Conservation (phyloP, 495 filamentous ascomycete genomes). For the Hypomontagnella submonticulosa region DNA sequence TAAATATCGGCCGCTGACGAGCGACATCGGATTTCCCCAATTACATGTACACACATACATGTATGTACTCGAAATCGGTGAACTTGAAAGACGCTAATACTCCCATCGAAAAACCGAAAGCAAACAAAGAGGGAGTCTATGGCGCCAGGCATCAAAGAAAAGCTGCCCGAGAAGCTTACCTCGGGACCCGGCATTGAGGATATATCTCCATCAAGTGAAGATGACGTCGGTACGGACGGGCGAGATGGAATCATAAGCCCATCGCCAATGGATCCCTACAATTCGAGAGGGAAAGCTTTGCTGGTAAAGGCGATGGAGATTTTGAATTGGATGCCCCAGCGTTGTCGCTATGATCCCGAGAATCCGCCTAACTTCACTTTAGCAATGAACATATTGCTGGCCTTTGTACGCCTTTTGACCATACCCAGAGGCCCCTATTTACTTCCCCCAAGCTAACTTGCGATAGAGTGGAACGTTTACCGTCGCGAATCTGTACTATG, state of each 20-base stretch:
- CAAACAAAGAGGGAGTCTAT: slow-evolving; percentile 2
- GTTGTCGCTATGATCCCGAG: slow-evolving; percentile 49
- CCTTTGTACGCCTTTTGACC: slow-evolving; percentile 39
- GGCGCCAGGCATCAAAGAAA: slow-evolving; percentile 10
- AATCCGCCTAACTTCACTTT: slow-evolving; percentile 47
- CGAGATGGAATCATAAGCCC: neutral
- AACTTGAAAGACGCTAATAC: neutral
- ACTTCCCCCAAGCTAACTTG: slow-evolving; percentile 18
- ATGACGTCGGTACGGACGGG: neutral
- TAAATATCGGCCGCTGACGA: slow-evolving; percentile 1
- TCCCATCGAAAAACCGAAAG: neutral
- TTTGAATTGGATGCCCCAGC: slow-evolving; percentile 46
- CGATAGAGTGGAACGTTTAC: slow-evolving; percentile 56
- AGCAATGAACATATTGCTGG: slow-evolving; percentile 46
- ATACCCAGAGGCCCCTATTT: neutral
- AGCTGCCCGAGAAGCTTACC: slow-evolving; percentile 22
- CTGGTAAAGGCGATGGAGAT: slow-evolving; percentile 19
- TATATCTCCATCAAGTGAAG: slow-evolving; percentile 11
- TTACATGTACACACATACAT: too few species aligned
- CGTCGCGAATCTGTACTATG: slow-evolving; percentile 81
- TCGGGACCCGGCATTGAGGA: slow-evolving; percentile 7
- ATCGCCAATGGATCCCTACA: neutral
- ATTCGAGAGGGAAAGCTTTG: neutral
- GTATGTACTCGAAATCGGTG: neutral
- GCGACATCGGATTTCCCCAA: slow-evolving; percentile 39